Percentiles rank a stretch among this genome's conserved stretches.
phyloP scores from a whole-genome alignment of 176 grass and related monocot genomes.

The Triticum monococcum region DNA sequence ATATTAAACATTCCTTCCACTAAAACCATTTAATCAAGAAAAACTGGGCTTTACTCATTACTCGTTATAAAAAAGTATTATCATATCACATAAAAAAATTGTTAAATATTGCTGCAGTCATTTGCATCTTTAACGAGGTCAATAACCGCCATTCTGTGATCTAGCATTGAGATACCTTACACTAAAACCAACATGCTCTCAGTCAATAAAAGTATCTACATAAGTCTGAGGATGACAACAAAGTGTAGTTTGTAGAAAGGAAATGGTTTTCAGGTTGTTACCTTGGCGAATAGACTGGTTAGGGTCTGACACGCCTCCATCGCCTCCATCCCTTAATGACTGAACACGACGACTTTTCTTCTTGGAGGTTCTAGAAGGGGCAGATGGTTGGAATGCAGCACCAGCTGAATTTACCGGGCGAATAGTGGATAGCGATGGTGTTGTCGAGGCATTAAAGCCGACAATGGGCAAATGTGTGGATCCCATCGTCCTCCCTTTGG shows the following conservation, averaged over 20 bases:
- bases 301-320: slow-evolving; percentile 43
- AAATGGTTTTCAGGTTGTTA: neutral
- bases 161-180: neutral
- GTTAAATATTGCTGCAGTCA: neutral
- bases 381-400: slow-evolving; percentile 20
- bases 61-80: neutral
- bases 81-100: neutral
- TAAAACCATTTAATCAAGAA: neutral
- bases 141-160: neutral
- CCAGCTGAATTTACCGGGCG: slow-evolving; percentile 37
- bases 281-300: slow-evolving; percentile 42
- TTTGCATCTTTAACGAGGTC: slow-evolving; percentile 7
- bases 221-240: neutral
- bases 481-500: slow-evolving; percentile 18
- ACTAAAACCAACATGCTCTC: neutral
- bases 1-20: neutral
- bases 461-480: slow-evolving; percentile 33
- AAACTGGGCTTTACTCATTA: neutral
- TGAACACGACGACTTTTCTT: slow-evolving; percentile 25
- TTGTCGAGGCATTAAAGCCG: slow-evolving; percentile 31
- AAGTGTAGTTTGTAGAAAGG: neutral
- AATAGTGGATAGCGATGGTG: slow-evolving; percentile 29
- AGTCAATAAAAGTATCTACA: neutral
- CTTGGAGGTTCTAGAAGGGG: slow-evolving; percentile 28
- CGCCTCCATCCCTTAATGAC: slow-evolving; percentile 44